Evolutionary conservation across 208 protist genomes (phyloP).

Genomic region (Strigomonas culicis): DNA sequence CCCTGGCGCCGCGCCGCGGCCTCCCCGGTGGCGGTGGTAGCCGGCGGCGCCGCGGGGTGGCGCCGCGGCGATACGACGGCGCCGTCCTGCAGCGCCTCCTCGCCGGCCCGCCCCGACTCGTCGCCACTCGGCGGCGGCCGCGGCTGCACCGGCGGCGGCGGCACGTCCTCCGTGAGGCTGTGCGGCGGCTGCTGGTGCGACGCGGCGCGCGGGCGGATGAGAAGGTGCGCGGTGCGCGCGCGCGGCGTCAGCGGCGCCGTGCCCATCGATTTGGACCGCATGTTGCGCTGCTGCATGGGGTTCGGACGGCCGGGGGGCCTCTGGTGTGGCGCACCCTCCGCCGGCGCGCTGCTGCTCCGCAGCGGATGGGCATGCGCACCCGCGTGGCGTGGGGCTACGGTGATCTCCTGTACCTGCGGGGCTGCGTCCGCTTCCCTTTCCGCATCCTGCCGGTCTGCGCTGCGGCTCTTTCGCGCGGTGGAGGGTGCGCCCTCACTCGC

Average conservation of each 20-base stretch:
- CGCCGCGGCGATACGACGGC: not conserved
- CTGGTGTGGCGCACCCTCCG: not conserved
- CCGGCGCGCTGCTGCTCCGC: too few species aligned
- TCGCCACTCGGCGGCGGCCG: not conserved
- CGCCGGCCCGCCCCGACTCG: too few species aligned
- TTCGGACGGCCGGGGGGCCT: not conserved
- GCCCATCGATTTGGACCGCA: not conserved
- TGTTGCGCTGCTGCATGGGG: not conserved
- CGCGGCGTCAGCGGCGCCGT: conserved; percentile 8
- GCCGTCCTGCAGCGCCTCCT: not conserved
- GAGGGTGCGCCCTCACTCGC: not conserved
- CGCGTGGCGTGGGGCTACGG: not conserved
- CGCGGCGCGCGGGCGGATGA: not conserved
- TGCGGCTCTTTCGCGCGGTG: not conserved
- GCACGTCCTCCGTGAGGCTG: not conserved
- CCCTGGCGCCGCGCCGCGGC: not conserved
- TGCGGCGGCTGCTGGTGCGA: not conserved
- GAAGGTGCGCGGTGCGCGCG: not conserved
- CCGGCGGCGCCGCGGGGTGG: too few species aligned
- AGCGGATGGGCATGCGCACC: too few species aligned
- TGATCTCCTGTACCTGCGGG: not conserved
- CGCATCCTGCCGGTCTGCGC: too few species aligned
- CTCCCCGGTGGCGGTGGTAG: too few species aligned
- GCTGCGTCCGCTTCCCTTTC: not conserved
- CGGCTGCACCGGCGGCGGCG: not conserved